Conservation (phyloP, 1,284 basidiomycete species). For the Cerioporus squamosus region DNA sequence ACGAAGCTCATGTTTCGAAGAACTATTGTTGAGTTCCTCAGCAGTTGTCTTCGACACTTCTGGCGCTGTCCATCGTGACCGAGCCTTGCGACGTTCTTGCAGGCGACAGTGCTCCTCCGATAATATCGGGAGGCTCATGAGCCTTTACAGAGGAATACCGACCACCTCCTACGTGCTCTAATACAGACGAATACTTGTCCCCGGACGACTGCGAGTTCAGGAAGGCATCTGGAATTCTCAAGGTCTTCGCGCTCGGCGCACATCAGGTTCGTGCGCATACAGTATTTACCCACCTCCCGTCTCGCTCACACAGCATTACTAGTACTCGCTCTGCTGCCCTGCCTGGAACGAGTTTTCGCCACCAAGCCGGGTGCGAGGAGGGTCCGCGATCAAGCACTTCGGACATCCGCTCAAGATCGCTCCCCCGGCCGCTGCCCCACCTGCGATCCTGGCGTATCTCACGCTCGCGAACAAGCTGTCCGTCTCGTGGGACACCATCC, state of each 20-base stretch:
- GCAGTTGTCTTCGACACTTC: too few relatives aligned
- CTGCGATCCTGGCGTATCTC: constrained; percentile 74
- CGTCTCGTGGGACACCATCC: constrained; percentile 31
- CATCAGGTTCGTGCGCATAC: constrained; percentile 52
- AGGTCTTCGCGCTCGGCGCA: constrained; percentile 67
- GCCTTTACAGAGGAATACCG: not conserved
- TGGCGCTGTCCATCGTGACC: too few relatives aligned
- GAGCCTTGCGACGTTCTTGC: too few relatives aligned
- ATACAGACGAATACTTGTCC: constrained; percentile 51
- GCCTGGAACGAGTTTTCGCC: constrained; percentile 66
- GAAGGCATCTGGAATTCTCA: constrained; percentile 54
- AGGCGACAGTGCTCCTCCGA: not conserved
- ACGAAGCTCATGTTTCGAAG: too few relatives aligned
- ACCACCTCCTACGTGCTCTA: not conserved
- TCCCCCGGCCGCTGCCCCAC: constrained; percentile 62
- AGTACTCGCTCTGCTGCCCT: constrained; percentile 64
- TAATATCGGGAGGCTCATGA: constrained; percentile 3
- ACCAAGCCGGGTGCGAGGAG: constrained; percentile 26
- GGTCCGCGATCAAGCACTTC: constrained; percentile 31
- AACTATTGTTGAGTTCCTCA: too few relatives aligned
- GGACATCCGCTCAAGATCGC: constrained; percentile 52
- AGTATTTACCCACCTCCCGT: not conserved
- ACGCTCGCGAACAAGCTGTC: constrained; percentile 52
- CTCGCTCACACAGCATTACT: not conserved
- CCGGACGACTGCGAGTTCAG: constrained; percentile 43